A percentile compares a stretch with the other conserved stretches of the same genome.
These are phyloP conservation scores for Lathyrus sativus DNA, from an alignment of 306 rosid species.

Conservation along the genomic window DNA sequence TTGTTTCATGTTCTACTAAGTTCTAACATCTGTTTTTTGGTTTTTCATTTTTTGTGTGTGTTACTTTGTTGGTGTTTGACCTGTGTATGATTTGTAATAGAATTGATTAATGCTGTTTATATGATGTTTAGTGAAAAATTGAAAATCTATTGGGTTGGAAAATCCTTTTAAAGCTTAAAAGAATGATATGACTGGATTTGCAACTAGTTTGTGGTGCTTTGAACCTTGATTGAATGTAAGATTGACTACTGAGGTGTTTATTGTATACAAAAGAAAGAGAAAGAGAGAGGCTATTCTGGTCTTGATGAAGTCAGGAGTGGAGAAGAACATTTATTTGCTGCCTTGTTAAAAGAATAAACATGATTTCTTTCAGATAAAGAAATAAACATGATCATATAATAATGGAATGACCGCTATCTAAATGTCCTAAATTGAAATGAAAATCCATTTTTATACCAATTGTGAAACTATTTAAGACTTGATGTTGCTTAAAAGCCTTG, in stretches of 20 bases:
- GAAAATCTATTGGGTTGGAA: neutral
- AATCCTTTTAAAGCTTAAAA: neutral
- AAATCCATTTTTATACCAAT: neutral
- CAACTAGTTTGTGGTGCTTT: neutral
- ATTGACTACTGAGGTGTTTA: no score
- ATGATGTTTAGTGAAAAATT: neutral
- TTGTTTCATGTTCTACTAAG: neutral
- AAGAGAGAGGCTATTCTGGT: no score
- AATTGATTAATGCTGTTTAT: neutral
- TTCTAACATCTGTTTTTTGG: neutral
- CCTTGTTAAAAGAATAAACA: neutral
- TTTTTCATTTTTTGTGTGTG: neutral
- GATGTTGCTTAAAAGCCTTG: no score
- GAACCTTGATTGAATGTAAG: neutral
- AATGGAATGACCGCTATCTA: neutral
- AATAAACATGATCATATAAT: no score
- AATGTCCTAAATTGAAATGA: neutral
- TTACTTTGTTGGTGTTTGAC: neutral
- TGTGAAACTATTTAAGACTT: neutral
- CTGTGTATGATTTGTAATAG: conserved; percentile 9
- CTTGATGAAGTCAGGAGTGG: neutral
- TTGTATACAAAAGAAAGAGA: no score
- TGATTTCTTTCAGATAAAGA: no score
- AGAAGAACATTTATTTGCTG: neutral
- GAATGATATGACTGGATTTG: neutral